These are phyloP conservation scores for Telfairia occidentalis DNA, from an alignment of 331 rosid genomes.

Conservation along the genomic window DNA sequence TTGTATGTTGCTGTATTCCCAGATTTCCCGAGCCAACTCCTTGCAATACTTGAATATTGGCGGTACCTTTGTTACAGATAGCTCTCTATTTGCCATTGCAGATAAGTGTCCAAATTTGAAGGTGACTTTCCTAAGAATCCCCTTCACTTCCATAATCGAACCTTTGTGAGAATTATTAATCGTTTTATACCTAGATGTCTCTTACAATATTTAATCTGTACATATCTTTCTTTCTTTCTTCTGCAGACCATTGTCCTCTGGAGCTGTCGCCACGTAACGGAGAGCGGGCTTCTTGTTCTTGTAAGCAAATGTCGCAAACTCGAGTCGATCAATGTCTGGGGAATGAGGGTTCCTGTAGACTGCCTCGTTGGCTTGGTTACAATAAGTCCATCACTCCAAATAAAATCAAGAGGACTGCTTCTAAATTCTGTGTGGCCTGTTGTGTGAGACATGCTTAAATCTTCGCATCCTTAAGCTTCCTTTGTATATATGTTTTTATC, in stretches of 20 bases:
- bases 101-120: constrained; percentile 59
- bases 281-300: constrained; percentile 52
- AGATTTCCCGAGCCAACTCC: constrained; percentile 69
- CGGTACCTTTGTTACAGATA: constrained; percentile 88
- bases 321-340: constrained; percentile 74
- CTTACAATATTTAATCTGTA: neutral
- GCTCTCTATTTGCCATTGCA: constrained; percentile 61
- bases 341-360: constrained; percentile 65
- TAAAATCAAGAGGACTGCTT: constrained; percentile 33
- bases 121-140: constrained; percentile 26
- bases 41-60: constrained; percentile 76
- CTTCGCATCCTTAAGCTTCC: constrained; percentile 13
- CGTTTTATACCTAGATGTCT: neutral
- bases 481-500: constrained; percentile 15
- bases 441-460: constrained; percentile 7
- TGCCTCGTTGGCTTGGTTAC: constrained; percentile 44
- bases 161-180: neutral
- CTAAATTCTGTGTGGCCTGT: constrained; percentile 16
- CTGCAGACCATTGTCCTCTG: constrained; percentile 71
- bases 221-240: neutral
- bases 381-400: constrained; percentile 50
- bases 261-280: constrained; percentile 90
- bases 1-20: constrained; percentile 1
- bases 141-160: neutral
- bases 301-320: constrained; percentile 66